These are phyloP conservation scores for Malus sieversii DNA, from an alignment of 306 rosid species.

Conservation along the genomic window DNA sequence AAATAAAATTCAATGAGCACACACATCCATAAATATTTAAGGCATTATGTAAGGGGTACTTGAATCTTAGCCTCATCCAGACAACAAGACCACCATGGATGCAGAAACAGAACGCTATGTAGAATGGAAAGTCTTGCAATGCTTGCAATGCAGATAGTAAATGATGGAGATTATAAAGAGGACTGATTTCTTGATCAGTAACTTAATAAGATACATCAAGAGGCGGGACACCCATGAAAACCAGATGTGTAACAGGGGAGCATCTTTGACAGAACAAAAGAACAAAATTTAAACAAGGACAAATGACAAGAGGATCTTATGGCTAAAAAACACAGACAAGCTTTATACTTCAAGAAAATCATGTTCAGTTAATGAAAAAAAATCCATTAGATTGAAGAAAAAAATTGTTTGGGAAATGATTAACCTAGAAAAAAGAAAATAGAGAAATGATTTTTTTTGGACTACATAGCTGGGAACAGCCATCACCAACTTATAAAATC, in stretches of 20 bases:
- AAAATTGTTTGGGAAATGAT: background rate
- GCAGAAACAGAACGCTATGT: background rate
- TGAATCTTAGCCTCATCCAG: background rate
- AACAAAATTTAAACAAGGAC: background rate
- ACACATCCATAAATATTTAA: background rate
- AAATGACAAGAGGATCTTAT: background rate
- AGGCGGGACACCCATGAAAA: background rate
- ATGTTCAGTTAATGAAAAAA: background rate
- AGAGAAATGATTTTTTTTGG: background rate
- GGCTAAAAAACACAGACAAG: background rate
- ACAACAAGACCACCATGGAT: background rate
- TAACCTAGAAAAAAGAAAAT: background rate
- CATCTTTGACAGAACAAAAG: background rate
- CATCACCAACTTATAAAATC: background rate
- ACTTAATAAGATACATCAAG: background rate
- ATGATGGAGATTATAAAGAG: background rate
- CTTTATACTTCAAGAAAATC: background rate
- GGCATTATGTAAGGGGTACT: background rate
- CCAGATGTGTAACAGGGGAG: background rate
- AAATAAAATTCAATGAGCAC: conserved; percentile 1
- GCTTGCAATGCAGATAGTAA: background rate
- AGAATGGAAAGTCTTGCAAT: background rate
- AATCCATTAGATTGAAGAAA: background rate
- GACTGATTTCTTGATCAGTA: background rate
- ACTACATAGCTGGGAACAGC: background rate